Base-by-base conservation (phyloP, 345 rosid genomes). In the Ceriops decandra region DNA sequence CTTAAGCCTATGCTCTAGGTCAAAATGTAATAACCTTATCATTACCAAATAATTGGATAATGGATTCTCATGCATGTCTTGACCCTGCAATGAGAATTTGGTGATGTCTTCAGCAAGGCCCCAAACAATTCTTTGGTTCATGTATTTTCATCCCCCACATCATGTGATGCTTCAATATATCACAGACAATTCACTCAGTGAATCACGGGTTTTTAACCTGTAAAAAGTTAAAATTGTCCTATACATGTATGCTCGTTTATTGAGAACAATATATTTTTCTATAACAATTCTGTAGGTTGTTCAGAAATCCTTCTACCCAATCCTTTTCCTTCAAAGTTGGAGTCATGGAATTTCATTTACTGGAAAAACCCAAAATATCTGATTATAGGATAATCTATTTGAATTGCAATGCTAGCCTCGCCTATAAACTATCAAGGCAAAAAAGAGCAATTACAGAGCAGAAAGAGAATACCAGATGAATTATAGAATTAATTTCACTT, bases 401-500 rank as follows among this genome's bases (percentile, higher is more conserved):
- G 30, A 36, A 51, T 30, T 42, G 24, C 33, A 1, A 47, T 28
- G 35, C 21, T 27, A 17, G 6, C 36, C 57, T 54, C 42, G 22
- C 26, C 30, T 8, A 36, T 24, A 17, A 66, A 66, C 32, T 26
- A 31, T 28, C 49, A 67, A 58, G 0, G 15, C 27, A 22, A 31
- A 47, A 52, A 30, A 22, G 2, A 22, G 24, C 59, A 28, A 51
- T 30, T 30, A 7, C 59, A 31, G 7, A 16, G 35, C n/a, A 35
- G 62, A 27, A 54, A 33, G 15, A 56, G 24, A 66, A 5, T 28
- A 13, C 49, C 49, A 42, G 19, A 13, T 33, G 24, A 13, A 6
- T 28, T 9, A 24, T 6, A 28, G 16, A 68, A 60, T 62, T 47
- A 68, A 38, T 52, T 31, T 15, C 38, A 63, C 57, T 69, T 22